Base-by-base conservation (phyloP, 164 flowering plant genomes). In the Nymphaea colorata region DNA sequence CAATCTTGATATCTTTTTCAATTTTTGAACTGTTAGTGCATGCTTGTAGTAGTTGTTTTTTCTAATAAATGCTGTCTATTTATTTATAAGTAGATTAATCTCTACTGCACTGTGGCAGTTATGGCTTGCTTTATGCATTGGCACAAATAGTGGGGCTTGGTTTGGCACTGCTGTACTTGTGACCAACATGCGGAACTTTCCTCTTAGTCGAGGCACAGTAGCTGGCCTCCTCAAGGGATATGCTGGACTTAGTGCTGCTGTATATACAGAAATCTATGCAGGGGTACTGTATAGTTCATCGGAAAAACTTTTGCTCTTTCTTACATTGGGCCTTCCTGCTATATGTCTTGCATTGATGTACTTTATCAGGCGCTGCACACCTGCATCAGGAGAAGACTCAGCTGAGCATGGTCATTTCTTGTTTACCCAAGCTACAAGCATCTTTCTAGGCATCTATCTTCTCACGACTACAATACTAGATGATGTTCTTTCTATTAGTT, bases 121-220 rank as follows among this genome's bases (percentile, higher is more conserved):
- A 68, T 91, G 92, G 89, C 6, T 87, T 67, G 93, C 96, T 0
- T 80, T 84, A 25, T 81, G 83, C 68, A 64, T 89, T 57, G 97
- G 86, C 65, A 85, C 96, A 3, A 85, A 89, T 66, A 86, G 96
- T 64, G 81, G 82, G 51, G 89, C 97, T 44, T 91, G 95, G 93
- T 68, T 91, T n/a, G 76, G 84, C 62, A 91, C 93, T 4, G 87
- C 82, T 4, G 86, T 85, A 69, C 84, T 91, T 63, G 97, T 89
- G 18, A 91, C 97, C 64, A 89, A 89, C 78, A 91, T 91, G 95
- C 83, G 91, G 70, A 91, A 89, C 80, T 91, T 91, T 72, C 95
- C 93, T 68, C 73, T 82, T 57, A 87, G 84, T 74, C 78, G 96
- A 62, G 97, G 96, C 75, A 84, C 90, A 0, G 96, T 91, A 65